Evolutionary conservation across 768 basidiomycete species (phyloP), one percentile per base, ranked within the genome.

Genomic region (Phanerodontia chrysosporium): DNA sequence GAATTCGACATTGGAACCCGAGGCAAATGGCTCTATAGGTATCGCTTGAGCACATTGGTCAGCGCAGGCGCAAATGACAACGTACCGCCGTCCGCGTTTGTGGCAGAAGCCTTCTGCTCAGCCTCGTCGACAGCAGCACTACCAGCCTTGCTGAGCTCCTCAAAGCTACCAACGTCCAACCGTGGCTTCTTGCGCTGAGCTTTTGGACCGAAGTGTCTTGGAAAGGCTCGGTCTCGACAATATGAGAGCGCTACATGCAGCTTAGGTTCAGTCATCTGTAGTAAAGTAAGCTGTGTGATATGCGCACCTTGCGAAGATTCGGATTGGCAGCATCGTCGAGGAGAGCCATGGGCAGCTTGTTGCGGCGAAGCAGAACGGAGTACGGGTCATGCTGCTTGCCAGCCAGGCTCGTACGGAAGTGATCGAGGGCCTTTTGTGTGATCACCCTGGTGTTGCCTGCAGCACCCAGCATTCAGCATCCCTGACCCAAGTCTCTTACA

Each of bases 401-500:
- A 24, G 83, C 80, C 46, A 99, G 82, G 67, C 91, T 93, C 14
- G 90, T 93, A 53, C 96, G 80, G 77, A 99, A 99, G 73, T 98
- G 97, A 68, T 97, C 95, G 66, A 99, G 77, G 14, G 96, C 95
- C 25, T 86, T 90, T 71, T 99, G 96, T 22, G 93, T 95, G 69
- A 99, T 98, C 35, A 98, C 96, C 69, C 97, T 80, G n/a, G 97
- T 98, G 74, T 98, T 98, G 45, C 96, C 95, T 95, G 64, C 7
- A 25, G 28, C 51, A 62, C 21, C 32, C 32, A 7, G 58, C 7
- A 30, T 53, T 36, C 22, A 32, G 8, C 21, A 24, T 45, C 12
- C 2, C 18, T 22, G 18, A 7, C 24, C 49, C 42, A 35, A 13
- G 25, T 12, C 2, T 9, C 14, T 4, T 18, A 14, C 25, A 24